These are phyloP conservation scores for Eucalyptus polyanthemos DNA, from an alignment of 345 rosid species.

Conservation along the genomic window DNA sequence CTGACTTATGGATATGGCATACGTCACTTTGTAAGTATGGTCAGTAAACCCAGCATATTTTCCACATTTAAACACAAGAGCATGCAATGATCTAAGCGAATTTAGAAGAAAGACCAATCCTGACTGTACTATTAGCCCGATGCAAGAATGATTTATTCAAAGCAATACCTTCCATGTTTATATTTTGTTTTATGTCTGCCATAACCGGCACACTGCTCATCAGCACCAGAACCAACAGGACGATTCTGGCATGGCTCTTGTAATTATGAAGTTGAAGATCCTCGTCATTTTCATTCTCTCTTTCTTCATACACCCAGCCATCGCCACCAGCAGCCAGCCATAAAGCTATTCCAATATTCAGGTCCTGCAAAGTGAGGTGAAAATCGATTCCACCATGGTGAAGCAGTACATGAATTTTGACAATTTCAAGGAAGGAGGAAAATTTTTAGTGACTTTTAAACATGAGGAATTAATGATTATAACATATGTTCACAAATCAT, in stretches of 20 bases:
- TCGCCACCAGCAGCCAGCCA: slow-evolving; percentile 87
- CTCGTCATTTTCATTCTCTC: background rate
- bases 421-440: background rate
- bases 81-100: background rate
- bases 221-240: slow-evolving; percentile 96
- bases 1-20: background rate
- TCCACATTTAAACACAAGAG: background rate
- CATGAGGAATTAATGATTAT: background rate
- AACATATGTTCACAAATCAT: background rate
- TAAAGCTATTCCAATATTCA: slow-evolving; percentile 82
- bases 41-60: background rate
- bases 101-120: background rate
- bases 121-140: background rate
- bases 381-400: background rate
- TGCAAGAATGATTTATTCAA: background rate
- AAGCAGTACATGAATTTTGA: background rate
- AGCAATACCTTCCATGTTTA: slow-evolving; percentile 51
- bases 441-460: background rate
- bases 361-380: slow-evolving; percentile 42
- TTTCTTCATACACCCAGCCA: slow-evolving; percentile 58
- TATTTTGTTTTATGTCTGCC: slow-evolving; percentile 87
- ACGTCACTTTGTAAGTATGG: background rate
- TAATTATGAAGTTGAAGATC: slow-evolving; percentile 19
- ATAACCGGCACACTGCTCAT: slow-evolving; percentile 98
- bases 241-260: slow-evolving; percentile 54